Percentiles rank a stretch among this genome's conserved stretches.
Conservation (phyloP, 352 stramenopile species). For the Phytophthora tentaculata region DNA sequence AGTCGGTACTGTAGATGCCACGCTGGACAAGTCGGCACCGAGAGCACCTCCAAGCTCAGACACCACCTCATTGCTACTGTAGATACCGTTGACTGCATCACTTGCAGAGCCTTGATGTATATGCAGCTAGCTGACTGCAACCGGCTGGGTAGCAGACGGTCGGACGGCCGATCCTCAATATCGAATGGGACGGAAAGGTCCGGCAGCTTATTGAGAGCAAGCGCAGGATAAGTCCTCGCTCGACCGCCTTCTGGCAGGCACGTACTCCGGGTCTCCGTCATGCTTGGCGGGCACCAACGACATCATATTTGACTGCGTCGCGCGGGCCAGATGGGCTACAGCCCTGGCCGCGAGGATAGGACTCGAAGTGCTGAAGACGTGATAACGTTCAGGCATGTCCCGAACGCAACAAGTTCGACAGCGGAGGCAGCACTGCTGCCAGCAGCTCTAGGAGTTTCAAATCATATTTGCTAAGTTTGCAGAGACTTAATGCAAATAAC, state of each 20-base stretch:
- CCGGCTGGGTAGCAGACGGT: conserved; percentile 29
- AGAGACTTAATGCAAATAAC: conserved; percentile 12
- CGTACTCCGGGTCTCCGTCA: conserved; percentile 16
- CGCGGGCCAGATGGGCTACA: neutral
- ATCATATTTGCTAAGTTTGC: neutral
- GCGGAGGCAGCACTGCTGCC: too few relatives aligned
- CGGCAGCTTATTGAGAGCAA: conserved; percentile 25
- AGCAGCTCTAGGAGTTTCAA: neutral
- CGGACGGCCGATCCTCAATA: conserved; percentile 20
- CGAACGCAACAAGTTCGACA: neutral
- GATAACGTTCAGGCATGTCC: neutral
- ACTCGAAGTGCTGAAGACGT: conserved; percentile 6
- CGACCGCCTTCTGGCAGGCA: conserved; percentile 34
- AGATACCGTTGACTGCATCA: neutral
- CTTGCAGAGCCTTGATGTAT: conserved; percentile 4
- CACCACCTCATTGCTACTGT: too few relatives aligned
- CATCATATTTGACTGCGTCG: neutral
- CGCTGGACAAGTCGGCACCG: conserved; percentile 9
- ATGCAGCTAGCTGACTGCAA: conserved; percentile 15
- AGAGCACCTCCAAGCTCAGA: conserved; percentile 4
- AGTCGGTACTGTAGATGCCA: conserved; percentile 10
- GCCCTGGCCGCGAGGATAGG: neutral
- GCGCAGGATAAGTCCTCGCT: conserved; percentile 25
- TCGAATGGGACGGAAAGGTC: conserved; percentile 33
- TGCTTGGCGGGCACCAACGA: neutral